These are phyloP conservation scores for Vaccinium macrocarpon DNA, from an alignment of 148 eudicot species.

Conservation along the genomic window DNA sequence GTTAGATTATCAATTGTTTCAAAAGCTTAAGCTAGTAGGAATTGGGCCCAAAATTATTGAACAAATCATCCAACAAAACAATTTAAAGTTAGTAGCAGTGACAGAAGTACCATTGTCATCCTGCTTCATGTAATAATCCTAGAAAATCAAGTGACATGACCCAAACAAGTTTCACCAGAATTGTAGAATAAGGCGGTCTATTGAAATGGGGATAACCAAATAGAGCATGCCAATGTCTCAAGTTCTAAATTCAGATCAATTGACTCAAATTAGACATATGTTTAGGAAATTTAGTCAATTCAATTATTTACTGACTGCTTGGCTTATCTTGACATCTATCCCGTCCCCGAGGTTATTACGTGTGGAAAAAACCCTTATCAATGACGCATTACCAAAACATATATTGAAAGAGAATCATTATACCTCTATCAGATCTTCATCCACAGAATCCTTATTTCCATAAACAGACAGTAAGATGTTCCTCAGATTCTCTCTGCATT, in stretches of 20 bases:
- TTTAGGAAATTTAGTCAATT: not conserved
- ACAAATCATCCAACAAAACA: conserved; percentile 5
- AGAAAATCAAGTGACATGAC: not conserved
- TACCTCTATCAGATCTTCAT: conserved; percentile 88
- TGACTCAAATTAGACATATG: not conserved
- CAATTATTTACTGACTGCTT: not conserved
- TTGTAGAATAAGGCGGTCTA: not conserved
- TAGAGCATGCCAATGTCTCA: not conserved
- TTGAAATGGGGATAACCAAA: not conserved
- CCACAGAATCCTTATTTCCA: conserved; percentile 76
- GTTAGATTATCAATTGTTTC: not conserved
- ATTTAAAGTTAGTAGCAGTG: not conserved
- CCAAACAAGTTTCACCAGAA: not conserved
- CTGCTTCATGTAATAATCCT: not conserved
- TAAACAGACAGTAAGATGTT: conserved; percentile 71
- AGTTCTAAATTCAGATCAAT: not conserved
- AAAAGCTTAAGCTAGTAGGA: not conserved
- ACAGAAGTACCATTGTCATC: not conserved
- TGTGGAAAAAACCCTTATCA: not conserved
- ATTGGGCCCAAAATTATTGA: not conserved
- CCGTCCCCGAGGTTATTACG: not conserved
- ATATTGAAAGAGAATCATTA: not conserved
- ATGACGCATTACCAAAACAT: not conserved
- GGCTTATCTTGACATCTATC: not conserved
- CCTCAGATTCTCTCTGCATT: conserved; percentile 59